Evolutionary conservation across 108 stramenopile species (phyloP).

Genomic region (Nitzschia sp.): DNA sequence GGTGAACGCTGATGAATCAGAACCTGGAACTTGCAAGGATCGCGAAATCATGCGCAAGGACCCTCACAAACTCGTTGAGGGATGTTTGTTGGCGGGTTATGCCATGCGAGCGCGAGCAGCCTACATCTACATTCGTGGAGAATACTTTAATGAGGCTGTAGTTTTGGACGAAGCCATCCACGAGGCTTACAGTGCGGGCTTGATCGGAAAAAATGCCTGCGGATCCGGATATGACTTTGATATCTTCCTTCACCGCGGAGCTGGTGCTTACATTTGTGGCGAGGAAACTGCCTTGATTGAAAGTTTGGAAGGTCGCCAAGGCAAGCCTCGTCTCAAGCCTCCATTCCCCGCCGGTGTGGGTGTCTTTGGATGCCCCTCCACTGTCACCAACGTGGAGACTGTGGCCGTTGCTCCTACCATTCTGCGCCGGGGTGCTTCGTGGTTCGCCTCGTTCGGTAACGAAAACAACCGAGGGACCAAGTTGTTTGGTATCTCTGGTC

Average conservation of each 20-base stretch:
- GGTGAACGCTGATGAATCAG: slow-evolving; percentile 99
- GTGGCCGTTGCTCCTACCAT: slow-evolving; percentile 98
- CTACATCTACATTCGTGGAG: slow-evolving; percentile 99
- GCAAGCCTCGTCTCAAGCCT: slow-evolving; percentile 98
- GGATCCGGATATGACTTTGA: slow-evolving; percentile 99
- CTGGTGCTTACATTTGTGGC: slow-evolving; percentile 99
- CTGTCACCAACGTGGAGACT: slow-evolving; percentile 99
- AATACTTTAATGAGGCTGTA: slow-evolving; percentile 99
- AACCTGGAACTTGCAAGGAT: slow-evolving; percentile 99
- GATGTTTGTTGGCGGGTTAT: slow-evolving; percentile 97
- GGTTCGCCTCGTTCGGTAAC: slow-evolving; percentile 98
- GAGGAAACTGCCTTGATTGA: slow-evolving; percentile 99
- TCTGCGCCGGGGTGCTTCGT: slow-evolving; percentile 93
- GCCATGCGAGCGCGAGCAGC: slow-evolving; percentile 99
- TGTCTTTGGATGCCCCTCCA: slow-evolving; percentile 98
- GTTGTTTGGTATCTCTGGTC: slow-evolving; percentile 98
- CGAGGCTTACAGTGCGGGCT: slow-evolving; percentile 95
- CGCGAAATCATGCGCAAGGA: slow-evolving; percentile 99
- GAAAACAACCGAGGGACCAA: slow-evolving; percentile 98
- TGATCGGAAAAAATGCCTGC: slow-evolving; percentile 96
- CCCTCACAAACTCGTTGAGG: slow-evolving; percentile 99
- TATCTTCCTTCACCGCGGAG: slow-evolving; percentile 99
- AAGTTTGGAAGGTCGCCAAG: slow-evolving; percentile 93
- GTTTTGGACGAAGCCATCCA: slow-evolving; percentile 99
- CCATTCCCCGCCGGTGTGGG: slow-evolving; percentile 99